Conservation (phyloP, 179 eudicot genomes). For the Amaranthus tricolor region DNA sequence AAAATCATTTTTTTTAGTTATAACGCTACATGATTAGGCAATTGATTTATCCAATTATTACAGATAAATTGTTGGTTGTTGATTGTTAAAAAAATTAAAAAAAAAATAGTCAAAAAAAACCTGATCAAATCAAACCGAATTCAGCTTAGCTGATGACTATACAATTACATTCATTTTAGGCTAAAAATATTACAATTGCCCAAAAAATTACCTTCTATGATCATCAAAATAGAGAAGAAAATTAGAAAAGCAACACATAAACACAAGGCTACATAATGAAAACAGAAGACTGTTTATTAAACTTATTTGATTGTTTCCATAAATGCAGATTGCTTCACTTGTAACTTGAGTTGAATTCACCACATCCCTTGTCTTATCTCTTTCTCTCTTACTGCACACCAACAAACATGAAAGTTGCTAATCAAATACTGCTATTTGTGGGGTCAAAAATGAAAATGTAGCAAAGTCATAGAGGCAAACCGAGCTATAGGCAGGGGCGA, state of each 20-base stretch:
- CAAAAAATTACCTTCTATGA: constrained; percentile 26
- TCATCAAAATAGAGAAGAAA: constrained; percentile 27
- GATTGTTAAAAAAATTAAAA: too few relatives aligned
- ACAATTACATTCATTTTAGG: too few relatives aligned
- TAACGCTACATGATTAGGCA: too few relatives aligned
- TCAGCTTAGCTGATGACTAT: too few relatives aligned
- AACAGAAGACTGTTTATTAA: constrained; percentile 13
- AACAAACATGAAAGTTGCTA: neutral
- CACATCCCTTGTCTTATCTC: constrained; percentile 42
- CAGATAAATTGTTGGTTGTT: too few relatives aligned
- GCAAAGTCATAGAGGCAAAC: too few relatives aligned
- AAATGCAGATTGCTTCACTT: constrained; percentile 35
- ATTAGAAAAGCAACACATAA: constrained; percentile 30
- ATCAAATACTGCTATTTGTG: neutral
- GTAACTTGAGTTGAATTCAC: constrained; percentile 50
- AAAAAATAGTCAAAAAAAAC: too few relatives aligned
- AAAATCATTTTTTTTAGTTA: too few relatives aligned
- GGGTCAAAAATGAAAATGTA: too few relatives aligned
- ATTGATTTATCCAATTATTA: too few relatives aligned
- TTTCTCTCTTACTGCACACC: constrained; percentile 50
- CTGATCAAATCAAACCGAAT: too few relatives aligned
- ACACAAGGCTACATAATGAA: constrained; percentile 27
- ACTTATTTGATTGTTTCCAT: constrained; percentile 16
- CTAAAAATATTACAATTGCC: constrained; percentile 22
- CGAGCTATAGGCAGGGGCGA: too few relatives aligned